Base-by-base conservation (phyloP, 768 basidiomycete genomes). In the Pisolithus microcarpus region DNA sequence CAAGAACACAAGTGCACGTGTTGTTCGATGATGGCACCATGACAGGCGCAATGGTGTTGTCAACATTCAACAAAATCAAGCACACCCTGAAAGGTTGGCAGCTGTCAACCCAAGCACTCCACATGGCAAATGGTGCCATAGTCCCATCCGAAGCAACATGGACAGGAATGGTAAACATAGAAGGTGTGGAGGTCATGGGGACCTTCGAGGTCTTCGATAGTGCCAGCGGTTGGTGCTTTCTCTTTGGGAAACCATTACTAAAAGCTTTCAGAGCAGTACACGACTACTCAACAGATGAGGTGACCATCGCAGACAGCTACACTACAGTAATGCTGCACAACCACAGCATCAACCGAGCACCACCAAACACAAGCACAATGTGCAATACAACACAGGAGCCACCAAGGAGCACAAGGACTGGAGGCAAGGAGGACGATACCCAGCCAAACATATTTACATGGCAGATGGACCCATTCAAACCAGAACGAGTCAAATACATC, bases 111-210 rank as follows among this genome's bases (percentile, higher is more conserved):
- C 39, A 40, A 9, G 5, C 39, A 2, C 54, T 72, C 5, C 40
- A 61, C 4, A 70, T 73, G 70, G 71, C 69, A 15, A 61, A 67
- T 52, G 65, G 70, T 0, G 7, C 30, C 0, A 16, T 56, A 7
- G 26, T 26, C 4, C 45, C 45, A 13, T 54, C 54, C 2, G 13
- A 51, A n/a, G 58, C 51, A 7, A 21, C 9, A 0, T 58, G 57
- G 60, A 18, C 16, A 10, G 56, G 56, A 2, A n/a, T 4, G 1
- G 28, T 50, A 24, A 2, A 7, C 15, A 31, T 47, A 15, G 24
- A 39, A 9, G 24, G 38, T 5, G 7, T 24, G 1, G 24, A 38
- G 31, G 19, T 23, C 3, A 10, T 31, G 28, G 39, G 39, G n/a
- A 40, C 39, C 10, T 40, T 40, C 7, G 18, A 40, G n/a, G 39